These are phyloP conservation scores for Penicillium concentricum DNA, from an alignment of 2,329 filamentous ascomycete species.

Conservation along the genomic window DNA sequence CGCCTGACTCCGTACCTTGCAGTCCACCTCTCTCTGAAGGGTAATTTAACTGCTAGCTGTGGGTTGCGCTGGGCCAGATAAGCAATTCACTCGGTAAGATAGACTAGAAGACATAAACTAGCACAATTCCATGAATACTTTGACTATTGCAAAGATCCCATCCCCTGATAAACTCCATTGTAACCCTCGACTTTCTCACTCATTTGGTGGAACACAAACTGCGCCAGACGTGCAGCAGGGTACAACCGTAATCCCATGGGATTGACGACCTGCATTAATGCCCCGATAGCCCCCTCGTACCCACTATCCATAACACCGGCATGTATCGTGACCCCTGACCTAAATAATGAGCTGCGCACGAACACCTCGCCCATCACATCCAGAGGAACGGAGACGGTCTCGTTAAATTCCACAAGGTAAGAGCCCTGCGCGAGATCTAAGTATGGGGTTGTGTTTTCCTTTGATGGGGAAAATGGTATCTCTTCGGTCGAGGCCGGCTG, in stretches of 20 bases:
- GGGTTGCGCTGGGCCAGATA: too few species aligned
- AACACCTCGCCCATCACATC: conserved; percentile 44
- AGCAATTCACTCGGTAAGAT: not conserved
- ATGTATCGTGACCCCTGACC: conserved; percentile 38
- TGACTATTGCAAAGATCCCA: not conserved
- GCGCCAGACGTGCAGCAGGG: conserved; percentile 39
- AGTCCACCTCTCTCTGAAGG: too few species aligned
- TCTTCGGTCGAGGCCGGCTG: conserved; percentile 21
- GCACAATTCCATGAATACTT: too few species aligned
- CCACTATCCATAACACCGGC: conserved; percentile 46
- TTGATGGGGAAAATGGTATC: conserved; percentile 11
- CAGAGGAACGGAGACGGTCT: conserved; percentile 39
- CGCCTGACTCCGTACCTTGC: too few species aligned
- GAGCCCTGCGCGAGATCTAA: conserved; percentile 30
- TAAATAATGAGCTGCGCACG: conserved; percentile 41
- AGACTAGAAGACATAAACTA: not conserved
- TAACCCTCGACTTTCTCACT: conserved; percentile 39
- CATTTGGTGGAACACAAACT: conserved; percentile 44
- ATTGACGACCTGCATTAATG: conserved; percentile 40
- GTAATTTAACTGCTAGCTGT: too few species aligned
- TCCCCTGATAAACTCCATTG: conserved; percentile 38
- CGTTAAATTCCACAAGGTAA: conserved; percentile 40
- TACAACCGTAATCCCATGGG: conserved; percentile 35
- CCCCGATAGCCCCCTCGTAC: conserved; percentile 44
- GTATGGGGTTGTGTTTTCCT: not conserved